Base-by-base conservation (phyloP, 1,284 basidiomycete genomes). In the Cystobasidium slooffiae region DNA sequence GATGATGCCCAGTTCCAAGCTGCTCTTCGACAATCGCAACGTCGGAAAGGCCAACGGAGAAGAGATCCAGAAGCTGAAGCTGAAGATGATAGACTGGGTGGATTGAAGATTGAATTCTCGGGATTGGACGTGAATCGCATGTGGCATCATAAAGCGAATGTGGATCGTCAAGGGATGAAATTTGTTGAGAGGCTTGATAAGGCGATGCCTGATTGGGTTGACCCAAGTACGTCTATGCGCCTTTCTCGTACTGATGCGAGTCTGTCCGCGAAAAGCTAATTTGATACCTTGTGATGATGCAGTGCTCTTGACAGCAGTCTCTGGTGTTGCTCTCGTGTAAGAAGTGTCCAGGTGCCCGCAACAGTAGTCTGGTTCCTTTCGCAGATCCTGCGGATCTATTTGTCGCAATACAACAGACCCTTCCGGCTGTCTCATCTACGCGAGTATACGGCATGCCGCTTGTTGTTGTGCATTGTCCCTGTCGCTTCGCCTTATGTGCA, bases 101-200 rank as follows among this genome's bases (percentile, higher is more conserved):
- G 83, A 56, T 92, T 94, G 82, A 86, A 91, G 80, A 85, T 88
- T 74, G 86, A 88, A 83, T 94, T 91, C 91, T 86, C 86, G 75
- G 86, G 92, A 90, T 81, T 87, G 90, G 70, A 79, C 73, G 59
- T 77, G n/a, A 79, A 79, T 46, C 75, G 78, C 20, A 79, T 80
- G 77, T 77, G 75, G 62, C 76, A 75, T 52, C 41, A 46, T 37
- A 41, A 53, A 52, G 39, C 20, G 4, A 63, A 66, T 55, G 46
- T 24, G 44, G 37, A 39, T 31, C 76, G 76, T 47, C 59, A 75
- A 6, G 79, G 78, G 5, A 78, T 80, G 78, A 65, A 59, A 31
- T 79, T 80, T 70, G 78, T 80, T 44, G 65, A 75, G 20, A 43
- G 66, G 55, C 74, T 80, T 16, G 76, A 77, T 41, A 61, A 65